These are phyloP conservation scores for Wickerhamiella siamensis DNA, from an alignment of 805 yeast genomes.

Conservation along the genomic window DNA sequence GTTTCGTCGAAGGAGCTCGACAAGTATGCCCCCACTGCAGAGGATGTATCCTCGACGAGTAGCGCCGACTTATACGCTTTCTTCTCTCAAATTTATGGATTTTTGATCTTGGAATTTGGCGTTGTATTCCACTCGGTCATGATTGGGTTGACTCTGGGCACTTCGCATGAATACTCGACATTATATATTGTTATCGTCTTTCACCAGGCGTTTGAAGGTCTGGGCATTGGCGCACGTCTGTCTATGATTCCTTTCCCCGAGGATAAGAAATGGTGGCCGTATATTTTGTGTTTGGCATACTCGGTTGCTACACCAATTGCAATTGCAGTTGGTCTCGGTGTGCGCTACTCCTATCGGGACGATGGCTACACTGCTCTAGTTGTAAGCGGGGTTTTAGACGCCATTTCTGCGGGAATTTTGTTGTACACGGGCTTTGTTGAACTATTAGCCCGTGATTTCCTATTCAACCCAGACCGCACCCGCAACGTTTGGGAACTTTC, in stretches of 20 bases:
- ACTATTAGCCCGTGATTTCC: conserved; percentile 58
- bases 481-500: conserved; percentile 31
- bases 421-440: conserved; percentile 64
- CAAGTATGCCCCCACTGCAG: neutral
- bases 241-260: conserved; percentile 45
- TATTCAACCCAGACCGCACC: conserved; percentile 31
- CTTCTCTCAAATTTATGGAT: conserved; percentile 29
- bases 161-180: conserved; percentile 47
- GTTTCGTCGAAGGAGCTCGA: neutral
- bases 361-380: conserved; percentile 40
- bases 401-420: conserved; percentile 58
- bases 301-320: conserved; percentile 53
- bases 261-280: conserved; percentile 35
- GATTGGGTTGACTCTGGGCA: conserved; percentile 55
- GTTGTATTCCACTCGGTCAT: conserved; percentile 62
- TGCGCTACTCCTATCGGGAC: conserved; percentile 41
- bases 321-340: conserved; percentile 65
- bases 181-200: conserved; percentile 52
- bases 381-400: conserved; percentile 50
- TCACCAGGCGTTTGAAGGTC: conserved; percentile 70
- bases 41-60: neutral
- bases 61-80: conserved; percentile 22
- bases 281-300: conserved; percentile 35
- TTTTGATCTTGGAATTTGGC: conserved; percentile 56
- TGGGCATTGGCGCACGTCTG: conserved; percentile 61